A percentile compares a stretch with the other conserved stretches of the same genome.
Conservation (phyloP, 176 grass and related monocot genomes). For the Hordeum vulgare region DNA sequence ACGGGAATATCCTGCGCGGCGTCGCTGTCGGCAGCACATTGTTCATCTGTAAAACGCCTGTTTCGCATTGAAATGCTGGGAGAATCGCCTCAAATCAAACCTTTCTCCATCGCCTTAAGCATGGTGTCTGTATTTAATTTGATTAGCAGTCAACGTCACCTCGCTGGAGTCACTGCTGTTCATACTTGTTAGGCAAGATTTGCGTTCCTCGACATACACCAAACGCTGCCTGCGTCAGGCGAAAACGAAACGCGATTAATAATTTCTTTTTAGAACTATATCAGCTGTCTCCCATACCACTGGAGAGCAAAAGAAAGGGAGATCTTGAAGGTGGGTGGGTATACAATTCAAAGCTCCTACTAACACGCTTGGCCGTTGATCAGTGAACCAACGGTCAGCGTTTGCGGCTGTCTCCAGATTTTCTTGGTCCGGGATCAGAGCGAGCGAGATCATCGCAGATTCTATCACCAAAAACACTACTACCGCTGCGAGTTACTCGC, state of each 20-base stretch:
- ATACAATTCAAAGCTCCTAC: background rate
- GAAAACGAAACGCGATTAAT: conserved; percentile 4
- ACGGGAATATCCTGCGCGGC: conserved; percentile 1
- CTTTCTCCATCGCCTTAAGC: conserved; percentile 9
- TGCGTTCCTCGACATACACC: background rate
- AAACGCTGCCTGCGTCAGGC: background rate
- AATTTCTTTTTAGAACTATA: background rate
- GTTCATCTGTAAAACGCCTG: conserved; percentile 11
- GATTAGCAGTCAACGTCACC: background rate
- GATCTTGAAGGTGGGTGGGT: background rate
- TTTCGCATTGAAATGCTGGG: conserved; percentile 22
- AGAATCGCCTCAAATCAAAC: background rate
- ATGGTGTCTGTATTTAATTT: background rate
- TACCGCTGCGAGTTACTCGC: background rate
- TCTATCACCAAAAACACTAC: background rate
- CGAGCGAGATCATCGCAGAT: background rate
- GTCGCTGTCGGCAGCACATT: conserved; percentile 12
- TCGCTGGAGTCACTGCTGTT: background rate
- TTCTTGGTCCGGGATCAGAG: background rate
- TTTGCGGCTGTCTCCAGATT: background rate
- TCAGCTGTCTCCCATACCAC: background rate
- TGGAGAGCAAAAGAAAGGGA: background rate
- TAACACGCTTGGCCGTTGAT: background rate
- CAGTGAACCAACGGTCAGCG: background rate
- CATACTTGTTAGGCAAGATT: background rate